Conservation (phyloP, 192 early-diverging fungal genomes). For the Chytriomyces sp. region DNA sequence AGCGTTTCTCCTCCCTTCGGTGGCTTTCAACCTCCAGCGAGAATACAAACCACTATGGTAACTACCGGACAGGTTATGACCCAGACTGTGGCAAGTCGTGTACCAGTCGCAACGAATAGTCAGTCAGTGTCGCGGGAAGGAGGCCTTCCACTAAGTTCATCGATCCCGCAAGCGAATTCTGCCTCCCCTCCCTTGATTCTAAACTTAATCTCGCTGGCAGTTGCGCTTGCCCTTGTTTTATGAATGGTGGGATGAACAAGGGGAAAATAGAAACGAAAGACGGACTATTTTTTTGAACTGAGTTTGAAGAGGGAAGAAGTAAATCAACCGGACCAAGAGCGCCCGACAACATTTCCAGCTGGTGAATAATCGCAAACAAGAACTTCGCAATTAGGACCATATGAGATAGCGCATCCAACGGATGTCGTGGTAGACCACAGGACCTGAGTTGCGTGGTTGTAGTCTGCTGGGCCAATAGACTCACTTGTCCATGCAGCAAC, state of each 20-base stretch:
- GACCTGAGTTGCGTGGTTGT: constrained; percentile 18
- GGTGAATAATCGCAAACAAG: constrained; percentile 13
- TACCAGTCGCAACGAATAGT: no score
- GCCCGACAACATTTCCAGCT: neutral
- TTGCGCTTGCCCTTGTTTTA: no score
- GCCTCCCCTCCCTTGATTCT: no score
- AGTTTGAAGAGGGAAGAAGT: neutral
- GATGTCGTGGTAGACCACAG: neutral
- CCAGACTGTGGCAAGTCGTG: no score
- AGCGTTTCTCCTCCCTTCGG: neutral
- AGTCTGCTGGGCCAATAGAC: neutral
- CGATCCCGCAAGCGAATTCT: no score
- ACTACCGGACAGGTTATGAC: no score
- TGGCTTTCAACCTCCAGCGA: neutral
- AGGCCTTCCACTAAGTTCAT: no score
- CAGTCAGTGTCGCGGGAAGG: no score
- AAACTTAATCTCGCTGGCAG: no score
- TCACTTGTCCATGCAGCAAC: constrained; percentile 2
- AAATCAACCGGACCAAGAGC: neutral
- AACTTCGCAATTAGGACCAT: constrained; percentile 9
- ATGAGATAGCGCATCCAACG: constrained; percentile 8
- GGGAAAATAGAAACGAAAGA: neutral
- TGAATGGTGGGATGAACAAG: no score
- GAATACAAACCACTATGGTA: no score
- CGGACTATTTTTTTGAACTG: neutral